These are phyloP conservation scores for Penicillium concentricum DNA, from an alignment of 2,329 filamentous ascomycete genomes.

Conservation along the genomic window DNA sequence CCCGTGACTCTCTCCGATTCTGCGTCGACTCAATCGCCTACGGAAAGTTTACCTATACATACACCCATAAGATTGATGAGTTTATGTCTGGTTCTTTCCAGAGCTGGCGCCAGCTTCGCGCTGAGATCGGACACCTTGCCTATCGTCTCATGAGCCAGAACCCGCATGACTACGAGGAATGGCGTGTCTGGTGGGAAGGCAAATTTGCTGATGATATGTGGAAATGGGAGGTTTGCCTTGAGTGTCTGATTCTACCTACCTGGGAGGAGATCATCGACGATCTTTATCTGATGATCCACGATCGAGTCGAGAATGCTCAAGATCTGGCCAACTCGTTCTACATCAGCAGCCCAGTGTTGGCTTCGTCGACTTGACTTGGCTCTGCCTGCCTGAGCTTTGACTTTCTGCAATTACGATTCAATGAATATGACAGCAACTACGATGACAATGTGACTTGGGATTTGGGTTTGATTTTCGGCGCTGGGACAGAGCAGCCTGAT, in stretches of 20 bases:
- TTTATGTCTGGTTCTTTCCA: conserved; percentile 12
- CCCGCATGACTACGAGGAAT: conserved; percentile 19
- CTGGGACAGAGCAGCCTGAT: background rate
- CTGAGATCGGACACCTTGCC: conserved; percentile 12
- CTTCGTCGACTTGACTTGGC: background rate
- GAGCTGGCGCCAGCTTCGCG: conserved; percentile 16
- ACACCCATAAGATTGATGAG: conserved; percentile 1
- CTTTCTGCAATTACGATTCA: no score
- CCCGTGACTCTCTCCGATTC: conserved; percentile 23
- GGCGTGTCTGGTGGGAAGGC: conserved; percentile 26
- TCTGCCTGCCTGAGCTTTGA: background rate
- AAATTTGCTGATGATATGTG: conserved; percentile 26
- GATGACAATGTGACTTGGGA: background rate
- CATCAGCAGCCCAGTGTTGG: background rate
- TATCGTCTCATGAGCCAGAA: conserved; percentile 12
- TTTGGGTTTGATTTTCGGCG: background rate
- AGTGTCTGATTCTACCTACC: conserved; percentile 23
- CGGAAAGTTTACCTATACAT: conserved; percentile 7
- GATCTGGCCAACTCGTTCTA: conserved; percentile 11
- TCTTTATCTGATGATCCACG: conserved; percentile 23
- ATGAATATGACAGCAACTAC: background rate
- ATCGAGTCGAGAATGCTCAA: conserved; percentile 28
- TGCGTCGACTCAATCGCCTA: conserved; percentile 24
- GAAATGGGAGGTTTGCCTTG: conserved; percentile 27
- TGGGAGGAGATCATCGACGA: conserved; percentile 29